A percentile compares a stretch with the other conserved stretches of the same genome.
phyloP scores from a whole-genome alignment of 192 early-diverging fungal genomes.

The Borealophlyctis nickersoniae region DNA sequence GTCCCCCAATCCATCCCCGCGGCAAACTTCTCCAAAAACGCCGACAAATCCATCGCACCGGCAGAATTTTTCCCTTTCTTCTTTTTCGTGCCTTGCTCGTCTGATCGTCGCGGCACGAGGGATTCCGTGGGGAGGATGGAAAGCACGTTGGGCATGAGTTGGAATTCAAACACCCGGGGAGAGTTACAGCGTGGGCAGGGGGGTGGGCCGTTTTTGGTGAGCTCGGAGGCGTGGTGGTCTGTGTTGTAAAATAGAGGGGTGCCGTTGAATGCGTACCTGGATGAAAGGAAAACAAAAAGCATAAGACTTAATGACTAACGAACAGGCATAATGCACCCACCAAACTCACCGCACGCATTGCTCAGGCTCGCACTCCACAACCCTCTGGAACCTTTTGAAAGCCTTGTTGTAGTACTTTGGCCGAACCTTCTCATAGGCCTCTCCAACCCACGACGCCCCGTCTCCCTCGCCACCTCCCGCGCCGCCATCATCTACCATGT shows the following conservation, averaged over 20 bases:
- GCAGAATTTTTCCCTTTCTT: slow-evolving; percentile 11
- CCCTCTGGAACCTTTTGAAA: slow-evolving; percentile 75
- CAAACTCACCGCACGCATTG: slow-evolving; percentile 70
- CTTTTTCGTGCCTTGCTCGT: slow-evolving; percentile 10
- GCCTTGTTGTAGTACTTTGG: slow-evolving; percentile 75
- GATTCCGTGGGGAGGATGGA: slow-evolving; percentile 65
- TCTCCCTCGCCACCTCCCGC: slow-evolving; percentile 28
- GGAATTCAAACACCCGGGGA: slow-evolving; percentile 80
- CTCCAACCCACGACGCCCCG: slow-evolving; percentile 64
- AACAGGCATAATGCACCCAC: not conserved
- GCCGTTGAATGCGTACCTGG: slow-evolving; percentile 68
- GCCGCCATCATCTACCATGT: slow-evolving; percentile 39
- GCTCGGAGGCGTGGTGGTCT: slow-evolving; percentile 15
- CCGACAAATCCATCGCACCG: not conserved
- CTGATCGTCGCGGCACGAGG: slow-evolving; percentile 33
- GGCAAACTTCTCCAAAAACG: slow-evolving; percentile 51
- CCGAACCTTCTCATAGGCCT: slow-evolving; percentile 75
- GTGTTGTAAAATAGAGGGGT: slow-evolving; percentile 64
- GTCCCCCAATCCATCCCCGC: slow-evolving; percentile 91
- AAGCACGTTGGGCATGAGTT: slow-evolving; percentile 87
- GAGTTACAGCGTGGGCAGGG: slow-evolving; percentile 64
- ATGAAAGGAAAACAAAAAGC: slow-evolving; percentile 23
- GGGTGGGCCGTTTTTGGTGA: slow-evolving; percentile 41
- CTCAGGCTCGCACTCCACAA: slow-evolving; percentile 69
- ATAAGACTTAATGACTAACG: not conserved